phyloP scores from a whole-genome alignment of 768 basidiomycete genomes.

The Kondoa subrosea region DNA sequence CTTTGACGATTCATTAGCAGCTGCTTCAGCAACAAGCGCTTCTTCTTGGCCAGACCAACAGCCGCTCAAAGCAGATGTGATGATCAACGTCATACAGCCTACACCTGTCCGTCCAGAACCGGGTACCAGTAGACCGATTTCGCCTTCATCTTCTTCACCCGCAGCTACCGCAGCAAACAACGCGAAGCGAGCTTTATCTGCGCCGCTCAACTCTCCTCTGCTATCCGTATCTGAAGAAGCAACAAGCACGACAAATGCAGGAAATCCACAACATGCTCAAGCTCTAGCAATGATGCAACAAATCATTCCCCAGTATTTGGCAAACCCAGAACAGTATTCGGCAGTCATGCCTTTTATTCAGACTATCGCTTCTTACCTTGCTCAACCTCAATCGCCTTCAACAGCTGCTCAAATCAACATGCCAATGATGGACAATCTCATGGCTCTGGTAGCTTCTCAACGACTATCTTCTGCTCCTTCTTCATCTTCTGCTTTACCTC shows the following conservation, averaged over 20 bases:
- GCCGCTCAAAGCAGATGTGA: background rate
- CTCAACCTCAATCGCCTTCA: background rate
- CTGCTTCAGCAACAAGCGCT: background rate
- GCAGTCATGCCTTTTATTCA: constrained; percentile 3
- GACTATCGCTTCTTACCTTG: background rate
- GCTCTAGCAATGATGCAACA: background rate
- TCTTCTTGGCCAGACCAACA: background rate
- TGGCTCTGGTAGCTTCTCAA: background rate
- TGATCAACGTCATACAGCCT: constrained; percentile 6
- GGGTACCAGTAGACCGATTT: background rate
- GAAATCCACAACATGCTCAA: background rate
- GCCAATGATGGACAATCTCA: background rate
- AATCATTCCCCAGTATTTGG: background rate
- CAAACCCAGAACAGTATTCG: background rate
- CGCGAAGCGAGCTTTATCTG: background rate
- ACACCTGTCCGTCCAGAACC: background rate
- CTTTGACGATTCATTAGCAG: background rate
- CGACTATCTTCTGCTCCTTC: background rate
- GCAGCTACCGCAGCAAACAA: background rate
- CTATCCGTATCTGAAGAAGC: background rate
- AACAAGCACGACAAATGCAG: background rate
- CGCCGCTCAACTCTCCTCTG: background rate
- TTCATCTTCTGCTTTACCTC: background rate
- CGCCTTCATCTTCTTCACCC: background rate
- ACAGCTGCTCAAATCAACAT: background rate